A percentile compares a stretch with the other conserved stretches of the same genome.
These are phyloP conservation scores for Limonium bicolor DNA, from an alignment of 148 eudicot genomes.

Conservation along the genomic window DNA sequence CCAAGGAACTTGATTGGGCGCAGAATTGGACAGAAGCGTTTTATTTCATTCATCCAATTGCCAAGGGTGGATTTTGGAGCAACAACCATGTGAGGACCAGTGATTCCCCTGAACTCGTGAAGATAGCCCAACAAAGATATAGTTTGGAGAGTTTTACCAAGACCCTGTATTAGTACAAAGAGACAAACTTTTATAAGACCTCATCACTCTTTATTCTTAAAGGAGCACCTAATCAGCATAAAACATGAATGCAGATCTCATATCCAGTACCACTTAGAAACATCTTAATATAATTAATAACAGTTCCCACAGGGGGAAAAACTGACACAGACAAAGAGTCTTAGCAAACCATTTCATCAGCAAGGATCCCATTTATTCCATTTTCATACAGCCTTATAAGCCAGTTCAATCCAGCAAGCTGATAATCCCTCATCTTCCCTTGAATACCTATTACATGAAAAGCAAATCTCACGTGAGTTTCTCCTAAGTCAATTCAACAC, in stretches of 20 bases:
- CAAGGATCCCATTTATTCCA: slow-evolving; percentile 97
- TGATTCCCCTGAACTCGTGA: slow-evolving; percentile 89
- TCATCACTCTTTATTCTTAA: too few relatives aligned
- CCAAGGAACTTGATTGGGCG: slow-evolving; percentile 93
- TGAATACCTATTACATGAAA: slow-evolving; percentile 52
- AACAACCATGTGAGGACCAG: slow-evolving; percentile 99
- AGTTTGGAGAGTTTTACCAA: slow-evolving; percentile 97
- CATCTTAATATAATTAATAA: background rate
- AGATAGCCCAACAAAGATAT: slow-evolving; percentile 91
- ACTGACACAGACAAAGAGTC: background rate
- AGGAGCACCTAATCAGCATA: too few relatives aligned
- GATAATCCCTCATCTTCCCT: slow-evolving; percentile 99
- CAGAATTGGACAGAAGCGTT: slow-evolving; percentile 75
- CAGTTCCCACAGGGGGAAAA: too few relatives aligned
- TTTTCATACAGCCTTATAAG: slow-evolving; percentile 88
- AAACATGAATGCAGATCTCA: background rate
- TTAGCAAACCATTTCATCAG: slow-evolving; percentile 85
- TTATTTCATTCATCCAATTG: slow-evolving; percentile 99
- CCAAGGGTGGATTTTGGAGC: slow-evolving; percentile 99
- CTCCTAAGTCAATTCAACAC: too few relatives aligned
- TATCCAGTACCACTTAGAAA: background rate
- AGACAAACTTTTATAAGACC: background rate
- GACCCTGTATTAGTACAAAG: slow-evolving; percentile 36
- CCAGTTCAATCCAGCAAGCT: slow-evolving; percentile 99
- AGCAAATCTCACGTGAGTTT: background rate